Base-by-base conservation (phyloP, 805 yeast species). In the Helenozyma baotianmanensis region DNA sequence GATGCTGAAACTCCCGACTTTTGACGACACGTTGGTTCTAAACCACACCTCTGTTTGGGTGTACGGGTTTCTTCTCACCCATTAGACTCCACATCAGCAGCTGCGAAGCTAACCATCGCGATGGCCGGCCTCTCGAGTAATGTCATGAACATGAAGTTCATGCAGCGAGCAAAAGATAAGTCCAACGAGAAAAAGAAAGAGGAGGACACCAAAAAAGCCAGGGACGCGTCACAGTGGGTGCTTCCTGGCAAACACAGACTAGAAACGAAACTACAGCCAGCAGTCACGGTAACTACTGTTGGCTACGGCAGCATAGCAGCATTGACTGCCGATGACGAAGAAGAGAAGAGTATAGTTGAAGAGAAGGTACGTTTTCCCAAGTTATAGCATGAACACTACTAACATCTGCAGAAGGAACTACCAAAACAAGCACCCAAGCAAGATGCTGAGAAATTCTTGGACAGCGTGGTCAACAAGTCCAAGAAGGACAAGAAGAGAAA, bases 141-240 rank as follows among this genome's bases (percentile, higher is more conserved):
- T 48, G 84, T 86, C 48, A 65, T 81, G 78, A 82, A 80, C 72
- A 86, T 86, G 96, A 86, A 85, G 68, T 66, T 67, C 68, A 66
- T 66, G 70, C 60, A 54, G 36, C 54, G 50, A 26, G 51, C 68
- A 22, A 74, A 71, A 14, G 68, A 60, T 23, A 51, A 53, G n/a
- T 56, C 48, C 15, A 17, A 17, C 5, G 59, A 51, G 15, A 51
- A 38, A 47, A 52, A 54, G 18, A 53, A 55, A n/a, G 64, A 60
- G 24, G 60, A 54, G 23, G 42, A 50, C 24, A 50, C 51, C 33
- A 58, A 51, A 29, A 72, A 66, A 33, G 54, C 71, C 11, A 60
- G 58, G 26, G 85, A 78, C 43, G 14, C 48, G 6, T 73, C 79
- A 21, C 78, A 74, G 48, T 75, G 81, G 81, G 57, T 51, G 11